Evolutionary conservation across 495 filamentous ascomycete species (phyloP).

Genomic region (Xylaria longipes): DNA sequence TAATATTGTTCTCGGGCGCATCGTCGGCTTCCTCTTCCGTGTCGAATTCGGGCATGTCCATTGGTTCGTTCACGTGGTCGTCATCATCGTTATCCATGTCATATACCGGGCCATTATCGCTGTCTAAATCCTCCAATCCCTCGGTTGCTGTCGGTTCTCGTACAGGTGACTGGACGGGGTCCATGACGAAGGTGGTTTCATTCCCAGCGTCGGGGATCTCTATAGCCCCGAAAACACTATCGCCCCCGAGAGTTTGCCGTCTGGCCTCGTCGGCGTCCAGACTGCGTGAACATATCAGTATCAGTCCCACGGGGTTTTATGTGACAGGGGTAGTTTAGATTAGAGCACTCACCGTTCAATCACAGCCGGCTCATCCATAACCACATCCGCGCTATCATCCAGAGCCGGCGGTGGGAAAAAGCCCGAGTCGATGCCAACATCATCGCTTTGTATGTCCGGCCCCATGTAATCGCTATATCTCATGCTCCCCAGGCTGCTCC

Average conservation of each 20-base stretch:
- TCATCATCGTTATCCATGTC: constrained; percentile 37
- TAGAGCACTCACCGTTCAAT: constrained; percentile 38
- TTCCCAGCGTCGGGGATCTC: constrained; percentile 53
- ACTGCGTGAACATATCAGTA: constrained; percentile 29
- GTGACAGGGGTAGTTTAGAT: constrained; percentile 1
- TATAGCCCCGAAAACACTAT: constrained; percentile 54
- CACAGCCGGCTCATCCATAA: constrained; percentile 47
- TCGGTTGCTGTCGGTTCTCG: constrained; percentile 30
- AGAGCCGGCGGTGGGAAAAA: constrained; percentile 49
- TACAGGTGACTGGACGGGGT: constrained; percentile 38
- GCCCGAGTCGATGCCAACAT: constrained; percentile 57
- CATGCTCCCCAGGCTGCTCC: constrained; percentile 62
- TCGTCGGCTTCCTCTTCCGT: constrained; percentile 35
- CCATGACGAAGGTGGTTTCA: constrained; percentile 53
- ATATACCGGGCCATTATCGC: constrained; percentile 21
- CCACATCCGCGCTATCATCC: constrained; percentile 47
- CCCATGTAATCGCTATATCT: constrained; percentile 69
- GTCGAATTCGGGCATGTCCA: constrained; percentile 31
- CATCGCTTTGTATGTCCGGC: constrained; percentile 46
- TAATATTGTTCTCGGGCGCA: constrained; percentile 30
- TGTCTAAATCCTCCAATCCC: constrained; percentile 27
- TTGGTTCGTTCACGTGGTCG: constrained; percentile 34
- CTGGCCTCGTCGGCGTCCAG: constrained; percentile 45
- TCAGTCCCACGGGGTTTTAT: background rate
- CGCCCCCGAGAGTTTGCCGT: constrained; percentile 42